Conservation (phyloP, 2,329 filamentous ascomycete species). For the Colletotrichum incanum region DNA sequence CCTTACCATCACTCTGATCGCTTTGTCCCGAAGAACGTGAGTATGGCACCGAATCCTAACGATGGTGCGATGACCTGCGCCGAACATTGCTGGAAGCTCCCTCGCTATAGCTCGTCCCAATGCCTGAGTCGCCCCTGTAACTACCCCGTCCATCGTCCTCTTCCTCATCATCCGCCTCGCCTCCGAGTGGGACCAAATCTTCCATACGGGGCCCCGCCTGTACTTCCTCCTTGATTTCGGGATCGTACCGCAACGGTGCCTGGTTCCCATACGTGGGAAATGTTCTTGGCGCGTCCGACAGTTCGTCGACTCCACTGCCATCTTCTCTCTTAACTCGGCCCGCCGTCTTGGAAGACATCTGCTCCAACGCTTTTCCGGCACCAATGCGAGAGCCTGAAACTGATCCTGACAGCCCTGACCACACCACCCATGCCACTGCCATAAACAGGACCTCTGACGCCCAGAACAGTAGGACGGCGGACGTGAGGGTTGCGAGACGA, state of each 20-base stretch:
- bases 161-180: conserved; percentile 62
- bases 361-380: conserved; percentile 41
- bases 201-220: conserved; percentile 49
- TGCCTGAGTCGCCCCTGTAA: conserved; percentile 61
- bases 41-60: background rate
- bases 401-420: conserved; percentile 43
- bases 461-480: conserved; percentile 85
- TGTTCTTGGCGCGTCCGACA: conserved; percentile 60
- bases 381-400: conserved; percentile 43
- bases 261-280: conserved; percentile 62
- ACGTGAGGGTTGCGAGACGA: conserved; percentile 77
- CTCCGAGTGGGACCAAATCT: conserved; percentile 54
- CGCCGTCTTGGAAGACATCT: background rate
- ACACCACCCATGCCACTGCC: conserved; percentile 75
- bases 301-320: conserved; percentile 49
- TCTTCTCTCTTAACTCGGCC: conserved; percentile 49
- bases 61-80: conserved; percentile 49
- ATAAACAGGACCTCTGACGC: conserved; percentile 79
- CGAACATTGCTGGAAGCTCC: conserved; percentile 52
- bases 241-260: conserved; percentile 59
- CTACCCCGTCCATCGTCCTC: conserved; percentile 47
- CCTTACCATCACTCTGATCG: background rate
- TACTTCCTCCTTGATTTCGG: conserved; percentile 53
- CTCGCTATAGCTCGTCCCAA: conserved; percentile 69
- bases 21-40: too few relatives aligned